phyloP scores from a whole-genome alignment of 192 early-diverging fungal species.

The Coemansia sp. region DNA sequence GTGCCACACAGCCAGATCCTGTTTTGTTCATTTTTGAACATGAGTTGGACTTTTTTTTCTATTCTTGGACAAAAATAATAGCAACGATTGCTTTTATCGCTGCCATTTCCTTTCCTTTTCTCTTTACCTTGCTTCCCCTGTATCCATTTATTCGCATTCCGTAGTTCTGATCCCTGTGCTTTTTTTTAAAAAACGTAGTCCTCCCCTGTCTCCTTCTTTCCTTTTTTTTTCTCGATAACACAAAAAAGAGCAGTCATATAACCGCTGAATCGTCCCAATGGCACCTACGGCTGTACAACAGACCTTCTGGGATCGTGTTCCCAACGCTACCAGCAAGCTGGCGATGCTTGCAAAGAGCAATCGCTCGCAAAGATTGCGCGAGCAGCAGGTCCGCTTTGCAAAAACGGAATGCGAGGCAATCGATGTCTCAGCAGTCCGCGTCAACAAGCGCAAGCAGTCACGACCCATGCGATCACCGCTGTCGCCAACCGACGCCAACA shows the following conservation, averaged over 20 bases:
- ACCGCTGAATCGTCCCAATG: neutral
- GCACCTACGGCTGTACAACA: constrained; percentile 33
- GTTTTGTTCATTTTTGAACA: neutral
- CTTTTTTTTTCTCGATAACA: neutral
- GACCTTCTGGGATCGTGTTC: constrained; percentile 54
- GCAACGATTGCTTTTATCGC: neutral
- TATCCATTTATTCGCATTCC: neutral
- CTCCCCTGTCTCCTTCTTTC: neutral
- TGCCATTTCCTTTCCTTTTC: neutral
- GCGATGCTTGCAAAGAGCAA: constrained; percentile 32
- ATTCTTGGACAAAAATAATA: neutral
- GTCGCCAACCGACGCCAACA: constrained; percentile 7
- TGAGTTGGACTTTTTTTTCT: too few species aligned
- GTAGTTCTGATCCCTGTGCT: neutral
- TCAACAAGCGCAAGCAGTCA: constrained; percentile 56
- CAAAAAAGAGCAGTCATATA: neutral
- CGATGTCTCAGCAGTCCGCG: constrained; percentile 11
- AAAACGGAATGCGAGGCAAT: neutral
- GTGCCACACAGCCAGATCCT: constrained; percentile 2
- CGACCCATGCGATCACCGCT: constrained; percentile 47
- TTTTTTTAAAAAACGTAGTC: too few species aligned
- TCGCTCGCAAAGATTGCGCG: constrained; percentile 3
- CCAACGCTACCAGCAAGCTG: constrained; percentile 43
- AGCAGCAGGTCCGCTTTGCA: neutral
- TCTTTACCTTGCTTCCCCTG: neutral